Base-by-base conservation (phyloP, 2,329 filamentous ascomycete species). In the Apiospora arundinis region DNA sequence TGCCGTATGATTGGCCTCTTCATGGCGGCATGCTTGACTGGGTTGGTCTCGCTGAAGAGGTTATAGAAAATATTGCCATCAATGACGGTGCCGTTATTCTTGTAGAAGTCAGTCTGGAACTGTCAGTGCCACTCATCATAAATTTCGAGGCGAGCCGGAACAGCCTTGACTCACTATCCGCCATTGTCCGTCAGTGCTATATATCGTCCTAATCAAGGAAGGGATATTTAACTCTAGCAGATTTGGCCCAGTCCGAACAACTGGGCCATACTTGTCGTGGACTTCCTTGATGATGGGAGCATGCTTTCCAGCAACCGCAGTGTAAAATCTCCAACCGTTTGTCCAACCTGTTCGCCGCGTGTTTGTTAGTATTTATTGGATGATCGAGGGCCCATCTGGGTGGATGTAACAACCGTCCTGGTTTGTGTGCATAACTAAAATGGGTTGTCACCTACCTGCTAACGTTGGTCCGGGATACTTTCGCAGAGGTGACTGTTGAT, bases 171-270 rank as follows among this genome's bases (percentile, higher is more conserved):
- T 49, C 74, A 78, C 76, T 73, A 79, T 79, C 45, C 68, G 32
- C 80, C 73, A 81, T 71, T 78, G 77, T 8, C 75, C 77, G 67
- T 81, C 77, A 25, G 77, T 78, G 71, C 75, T 76, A 72, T 82
- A 83, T 25, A 82, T 73, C 2, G 78, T 78, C 70, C 80, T 79
- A 72, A 78, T 73, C 68, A 81, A 69, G 44, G 75, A 74, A 12
- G 78, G 77, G 3, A 74, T 63, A 69, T 79, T 76, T 2, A 81
- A 71, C 37, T 78, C 76, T 0, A 80, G 40, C 18, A 76, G 67
- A 46, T 80, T 80, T 8, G 82, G 82, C 0, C 78, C 81, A 49
- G 82, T 80, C 18, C 81, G 79, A 25, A 83, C 78, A 56, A 82
- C 75, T 1, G 81, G 80, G 1, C 82, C 81, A 72, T 83, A 80